Evolutionary conservation across 345 rosid species (phyloP).

Genomic region (Lumnitzera racemosa): DNA sequence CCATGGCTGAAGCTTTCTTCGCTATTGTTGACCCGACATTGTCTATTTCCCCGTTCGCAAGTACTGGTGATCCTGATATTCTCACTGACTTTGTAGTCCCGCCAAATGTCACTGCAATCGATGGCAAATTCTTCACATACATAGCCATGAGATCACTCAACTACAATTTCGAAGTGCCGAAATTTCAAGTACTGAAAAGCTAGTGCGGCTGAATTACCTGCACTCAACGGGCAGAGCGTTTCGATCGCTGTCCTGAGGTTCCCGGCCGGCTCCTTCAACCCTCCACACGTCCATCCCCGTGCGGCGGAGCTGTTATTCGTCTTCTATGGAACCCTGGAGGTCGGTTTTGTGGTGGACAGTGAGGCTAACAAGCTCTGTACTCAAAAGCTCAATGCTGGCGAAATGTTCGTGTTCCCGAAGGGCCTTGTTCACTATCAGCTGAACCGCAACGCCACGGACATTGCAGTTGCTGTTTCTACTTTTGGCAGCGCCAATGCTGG

Average conservation of each 20-base stretch:
- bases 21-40: too few relatives aligned
- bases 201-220: not conserved
- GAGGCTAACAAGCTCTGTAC: not conserved
- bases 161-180: not conserved
- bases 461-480: constrained; percentile 7
- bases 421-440: constrained; percentile 12
- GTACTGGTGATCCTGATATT: too few relatives aligned
- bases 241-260: not conserved
- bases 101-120: not conserved
- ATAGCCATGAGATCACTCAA: not conserved
- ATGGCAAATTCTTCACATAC: constrained; percentile 14
- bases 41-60: too few relatives aligned
- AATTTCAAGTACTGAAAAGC: not conserved
- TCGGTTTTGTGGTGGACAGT: not conserved
- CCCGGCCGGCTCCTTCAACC: constrained; percentile 1
- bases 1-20: too few relatives aligned
- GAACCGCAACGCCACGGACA: not conserved
- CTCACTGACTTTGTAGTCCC: constrained; percentile 5
- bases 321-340: not conserved
- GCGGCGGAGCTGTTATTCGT: constrained; percentile 11
- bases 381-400: constrained; percentile 8
- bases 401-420: constrained; percentile 14
- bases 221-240: constrained; percentile 9
- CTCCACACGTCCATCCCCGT: constrained; percentile 9
- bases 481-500: constrained; percentile 15